Base-by-base conservation (phyloP, 1,284 basidiomycete genomes). In the Rhodotorula sp. region DNA sequence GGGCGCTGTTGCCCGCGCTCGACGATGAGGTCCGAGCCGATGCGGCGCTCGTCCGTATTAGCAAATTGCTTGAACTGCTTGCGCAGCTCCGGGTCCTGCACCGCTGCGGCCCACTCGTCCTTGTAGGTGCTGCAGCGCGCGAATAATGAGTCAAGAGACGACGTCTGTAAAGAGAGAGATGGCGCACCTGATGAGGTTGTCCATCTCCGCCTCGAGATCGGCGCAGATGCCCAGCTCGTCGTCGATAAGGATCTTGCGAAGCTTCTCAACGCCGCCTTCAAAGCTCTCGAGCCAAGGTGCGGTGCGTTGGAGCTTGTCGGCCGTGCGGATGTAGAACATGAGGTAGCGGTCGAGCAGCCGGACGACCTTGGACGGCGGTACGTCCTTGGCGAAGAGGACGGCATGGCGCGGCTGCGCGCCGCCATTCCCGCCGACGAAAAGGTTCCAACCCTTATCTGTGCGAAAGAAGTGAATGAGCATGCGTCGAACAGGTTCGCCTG, bases 201-300 rank as follows among this genome's bases (percentile, higher is more conserved):
- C 84, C 89, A 91, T 91, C 59, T 88, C 85, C n/a, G 82, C 82
- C 72, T 91, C 90, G 10, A 91, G 84, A 53, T 90, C 88, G 21
- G 81, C 83, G 78, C 90, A 91, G 76, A 92, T 90, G 7, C 89
- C 89, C 1, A 92, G 85, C 75, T 88, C 86, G 77, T 92, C 90
- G n/a, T 90, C 86, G 59, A 91, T 77, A 55, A 92, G 84, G 45
- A 92, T 87, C 60, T 85, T 86, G 65, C 85, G 84, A 16, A 91
- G 83, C 81, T 86, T 87, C 78, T 88, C 87, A 68, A 90, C 85
- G 0, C 90, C 89, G 10, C 88, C 88, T 25, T 90, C 89, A 80
- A 89, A 85, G 27, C 81, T 80, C 67, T 91, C 90, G n/a, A 91
- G 83, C 90, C 90, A 91, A 41, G 89, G 84, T 0, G 90, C 89